phyloP scores from a whole-genome alignment of 108 stramenopile species.

The Cyclotella cryptica region DNA sequence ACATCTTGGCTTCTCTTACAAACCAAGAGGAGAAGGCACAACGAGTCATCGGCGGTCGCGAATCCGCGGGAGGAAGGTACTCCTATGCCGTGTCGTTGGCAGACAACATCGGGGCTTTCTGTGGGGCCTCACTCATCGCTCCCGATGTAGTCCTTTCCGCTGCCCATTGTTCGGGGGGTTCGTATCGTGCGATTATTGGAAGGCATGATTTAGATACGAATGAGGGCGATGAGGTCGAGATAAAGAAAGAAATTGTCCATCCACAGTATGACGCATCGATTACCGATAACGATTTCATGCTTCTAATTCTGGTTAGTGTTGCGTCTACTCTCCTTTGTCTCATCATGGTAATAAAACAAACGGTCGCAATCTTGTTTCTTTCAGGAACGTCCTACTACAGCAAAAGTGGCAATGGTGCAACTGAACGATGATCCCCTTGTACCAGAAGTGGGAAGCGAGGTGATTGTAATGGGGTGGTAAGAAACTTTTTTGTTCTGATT shows the following conservation, averaged over 20 bases:
- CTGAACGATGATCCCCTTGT: constrained; percentile 39
- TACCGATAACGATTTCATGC: constrained; percentile 33
- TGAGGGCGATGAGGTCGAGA: constrained; percentile 21
- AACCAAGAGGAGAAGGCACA: not conserved
- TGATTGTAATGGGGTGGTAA: constrained; percentile 59
- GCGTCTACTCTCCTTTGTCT: not conserved
- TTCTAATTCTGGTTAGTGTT: constrained; percentile 33
- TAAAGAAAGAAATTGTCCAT: constrained; percentile 22
- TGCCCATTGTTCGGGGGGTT: constrained; percentile 11
- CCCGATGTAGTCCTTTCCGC: constrained; percentile 24
- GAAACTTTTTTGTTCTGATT: no score
- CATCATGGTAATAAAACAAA: no score
- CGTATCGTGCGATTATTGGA: constrained; percentile 21
- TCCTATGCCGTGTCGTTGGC: constrained; percentile 29
- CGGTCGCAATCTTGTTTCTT: not conserved
- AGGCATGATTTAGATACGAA: constrained; percentile 8
- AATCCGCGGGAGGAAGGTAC: constrained; percentile 12
- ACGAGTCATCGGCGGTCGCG: constrained; percentile 32
- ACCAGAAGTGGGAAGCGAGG: constrained; percentile 28
- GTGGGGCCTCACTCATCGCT: constrained; percentile 35
- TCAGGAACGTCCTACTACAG: constrained; percentile 13
- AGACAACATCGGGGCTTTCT: constrained; percentile 24
- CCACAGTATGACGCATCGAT: constrained; percentile 20
- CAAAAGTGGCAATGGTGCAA: constrained; percentile 3
- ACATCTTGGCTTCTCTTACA: not conserved